A percentile compares a stretch with the other conserved stretches of the same genome.
Conservation (phyloP, 192 early-diverging fungal genomes). For the Gorgonomyces haynaldii region DNA sequence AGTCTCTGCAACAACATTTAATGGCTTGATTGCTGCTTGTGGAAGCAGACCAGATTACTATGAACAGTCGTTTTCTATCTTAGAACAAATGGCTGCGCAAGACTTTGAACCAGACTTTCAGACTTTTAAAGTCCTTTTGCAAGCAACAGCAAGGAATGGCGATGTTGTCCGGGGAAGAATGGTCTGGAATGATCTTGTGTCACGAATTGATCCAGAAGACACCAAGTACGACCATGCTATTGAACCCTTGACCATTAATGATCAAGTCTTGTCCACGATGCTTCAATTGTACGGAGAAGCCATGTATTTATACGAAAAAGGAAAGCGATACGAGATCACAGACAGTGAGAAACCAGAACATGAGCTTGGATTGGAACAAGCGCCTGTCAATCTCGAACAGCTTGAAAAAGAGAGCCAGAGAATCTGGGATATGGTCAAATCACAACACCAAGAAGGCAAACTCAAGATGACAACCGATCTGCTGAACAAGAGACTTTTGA, state of each 20-base stretch:
- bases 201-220: neutral
- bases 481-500: neutral
- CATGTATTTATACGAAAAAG: no score
- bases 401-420: no score
- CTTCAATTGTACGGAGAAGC: no score
- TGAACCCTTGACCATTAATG: no score
- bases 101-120: slow-evolving; percentile 70
- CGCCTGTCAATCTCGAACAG: no score
- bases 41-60: slow-evolving; percentile 71
- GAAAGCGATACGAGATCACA: no score
- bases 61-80: slow-evolving; percentile 63
- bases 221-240: neutral
- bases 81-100: slow-evolving; percentile 72
- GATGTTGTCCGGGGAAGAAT: slow-evolving; percentile 60
- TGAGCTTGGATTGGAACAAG: no score
- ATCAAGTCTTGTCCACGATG: no score
- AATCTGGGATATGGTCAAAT: no score
- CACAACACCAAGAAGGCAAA: neutral
- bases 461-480: neutral
- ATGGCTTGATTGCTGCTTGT: slow-evolving; percentile 75
- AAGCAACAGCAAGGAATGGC: slow-evolving; percentile 57
- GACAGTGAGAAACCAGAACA: no score
- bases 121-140: slow-evolving; percentile 75
- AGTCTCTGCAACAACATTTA: slow-evolving; percentile 78
- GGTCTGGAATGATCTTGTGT: slow-evolving; percentile 31